Evolutionary conservation across 108 stramenopile genomes (phyloP).

Genomic region (Skeletonema tropicum): DNA sequence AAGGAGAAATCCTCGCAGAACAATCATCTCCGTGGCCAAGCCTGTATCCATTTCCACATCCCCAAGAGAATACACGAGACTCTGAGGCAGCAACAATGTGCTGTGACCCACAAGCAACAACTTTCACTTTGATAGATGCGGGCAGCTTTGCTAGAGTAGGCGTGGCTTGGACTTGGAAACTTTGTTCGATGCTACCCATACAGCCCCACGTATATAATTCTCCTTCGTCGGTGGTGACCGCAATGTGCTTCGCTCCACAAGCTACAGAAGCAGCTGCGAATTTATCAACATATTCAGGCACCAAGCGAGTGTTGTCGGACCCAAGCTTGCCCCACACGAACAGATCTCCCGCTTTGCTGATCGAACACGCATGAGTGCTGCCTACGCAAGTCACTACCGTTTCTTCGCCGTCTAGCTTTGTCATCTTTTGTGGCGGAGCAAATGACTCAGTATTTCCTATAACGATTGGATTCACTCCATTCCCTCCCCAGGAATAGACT

Average conservation of each 20-base stretch:
- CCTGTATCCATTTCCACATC: slow-evolving; percentile 65
- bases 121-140: slow-evolving; percentile 24
- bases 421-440: slow-evolving; percentile 58
- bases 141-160: slow-evolving; percentile 48
- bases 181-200: slow-evolving; percentile 37
- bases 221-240: slow-evolving; percentile 29
- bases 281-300: slow-evolving; percentile 40
- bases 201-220: slow-evolving; percentile 63
- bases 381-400: slow-evolving; percentile 57
- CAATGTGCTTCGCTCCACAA: slow-evolving; percentile 60
- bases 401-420: slow-evolving; percentile 69
- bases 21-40: slow-evolving; percentile 68
- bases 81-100: slow-evolving; percentile 60
- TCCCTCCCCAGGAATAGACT: slow-evolving; percentile 77
- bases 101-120: slow-evolving; percentile 66
- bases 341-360: slow-evolving; percentile 50
- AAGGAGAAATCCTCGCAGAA: slow-evolving; percentile 22
- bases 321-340: slow-evolving; percentile 70
- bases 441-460: slow-evolving; percentile 7
- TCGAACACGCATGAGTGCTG: slow-evolving; percentile 53
- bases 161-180: slow-evolving; percentile 37
- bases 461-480: slow-evolving; percentile 58
- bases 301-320: slow-evolving; percentile 24
- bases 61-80: slow-evolving; percentile 64
- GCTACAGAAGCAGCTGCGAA: slow-evolving; percentile 33